Evolutionary conservation across 305 asterid genomes (phyloP), one percentile per base, ranked within the genome.

Genomic region (Fraxinus latifolia): DNA sequence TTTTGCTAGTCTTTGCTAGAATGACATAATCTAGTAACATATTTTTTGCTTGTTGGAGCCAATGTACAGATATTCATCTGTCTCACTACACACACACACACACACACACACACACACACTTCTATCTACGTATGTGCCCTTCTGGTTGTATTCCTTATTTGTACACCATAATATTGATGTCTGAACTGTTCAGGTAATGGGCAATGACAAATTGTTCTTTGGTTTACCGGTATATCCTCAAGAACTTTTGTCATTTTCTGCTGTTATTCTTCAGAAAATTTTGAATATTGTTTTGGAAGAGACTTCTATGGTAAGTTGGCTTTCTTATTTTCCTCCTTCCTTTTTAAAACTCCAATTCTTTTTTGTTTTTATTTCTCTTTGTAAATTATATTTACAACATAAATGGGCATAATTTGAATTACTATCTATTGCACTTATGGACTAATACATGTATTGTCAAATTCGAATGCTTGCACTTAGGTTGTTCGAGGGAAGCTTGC

Each of bases 401-500:
- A 23, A 62, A 39, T 79, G 74, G 65, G 47, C 33, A 65, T 76
- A 39, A 21, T 44, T 32, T 12, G 60, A 79, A 17, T 36, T 80
- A 31, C 31, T 55, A 71, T 50, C 72, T 31, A 77, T 42, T 78
- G 34, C 68, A 42, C 76, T 76, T 70, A 70, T 23, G 14, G 32
- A 77, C 80, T 77, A 32, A 81, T 36, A 17, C 39, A 58, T 44
- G 21, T 58, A 78, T 78, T 44, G 55, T 77, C 37, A 77, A 65
- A 55, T 68, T 76, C 65, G 80, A 76, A 70, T 81, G 74, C 81
- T 71, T 72, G 14, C 42, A 87, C 82, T 68, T 88, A 94, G 97
- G 93, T 85, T 84, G 83, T 86, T 55, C 91, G 91, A 71, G 98
- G 97, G 76, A 86, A 84, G 86, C 85, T 90, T 71, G 96, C 97